Evolutionary conservation across 1,139 yeast genomes (phyloP), one percentile per base, ranked within the genome.

Genomic region (Yamadazyma atmosphaerica): DNA sequence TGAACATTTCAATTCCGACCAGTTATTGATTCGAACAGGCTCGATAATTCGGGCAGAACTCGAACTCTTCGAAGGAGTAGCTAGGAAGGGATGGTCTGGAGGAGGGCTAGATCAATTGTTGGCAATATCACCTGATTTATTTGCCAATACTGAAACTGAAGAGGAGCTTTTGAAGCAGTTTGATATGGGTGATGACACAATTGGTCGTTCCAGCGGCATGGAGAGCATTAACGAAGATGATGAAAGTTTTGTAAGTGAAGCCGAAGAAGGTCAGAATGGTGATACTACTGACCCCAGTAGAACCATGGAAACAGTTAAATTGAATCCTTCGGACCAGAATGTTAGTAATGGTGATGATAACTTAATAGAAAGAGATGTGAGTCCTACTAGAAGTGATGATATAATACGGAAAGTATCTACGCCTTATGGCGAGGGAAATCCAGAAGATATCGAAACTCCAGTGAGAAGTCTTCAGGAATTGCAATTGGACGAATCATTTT

Each of bases 21-120:
- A 72, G 25, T 65, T 86, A 8, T 63, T 86, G 32, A 58, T 64
- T 9, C 69, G 72, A 42, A 73, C 87, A 1, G 86, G 89, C 0
- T 73, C 85, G 0, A 68, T 85, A 7, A 80, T 86, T 2, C 65
- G 88, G 37, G 92, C 94, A 2, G 92, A 87, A 53, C 78, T 88
- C 24, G 94, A 86, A 52, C 79, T 87, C 4, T 82, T 79, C 50
- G 95, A 86, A 53, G 83, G 86, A 15, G 79, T 88, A 25, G 95
- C 95, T 0, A 72, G 81, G 41, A 87, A 87, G 56, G 94, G 95
- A 7, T 83, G 90, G 88, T 74, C 85, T 9, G 95, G 95, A 8
- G 92, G 92, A 15, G 95, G 95, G 0, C 61, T 86, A 29, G 95
- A 87, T 54, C 82, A 77, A 21, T 62, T 87, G 37, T 63, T 81